Percentiles rank a stretch among this genome's conserved stretches.
Evolutionary conservation across 2,329 filamentous ascomycete species (phyloP).

Genomic region (Scedosporium apiospermum): DNA sequence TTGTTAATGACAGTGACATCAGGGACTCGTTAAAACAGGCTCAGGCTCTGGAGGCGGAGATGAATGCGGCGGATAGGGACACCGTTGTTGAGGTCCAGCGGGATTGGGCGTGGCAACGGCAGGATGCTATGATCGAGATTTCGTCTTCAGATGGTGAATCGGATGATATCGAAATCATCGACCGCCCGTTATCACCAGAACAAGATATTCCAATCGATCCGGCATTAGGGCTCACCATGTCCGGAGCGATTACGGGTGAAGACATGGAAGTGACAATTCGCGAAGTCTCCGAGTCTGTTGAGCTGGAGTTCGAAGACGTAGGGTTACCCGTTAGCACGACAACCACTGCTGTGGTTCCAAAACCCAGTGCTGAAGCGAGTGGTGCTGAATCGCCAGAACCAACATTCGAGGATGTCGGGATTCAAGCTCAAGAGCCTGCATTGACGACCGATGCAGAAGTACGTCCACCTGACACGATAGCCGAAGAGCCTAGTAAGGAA

Average conservation of each 20-base stretch:
- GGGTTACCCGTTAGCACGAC: not conserved
- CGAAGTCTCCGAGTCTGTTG: not conserved
- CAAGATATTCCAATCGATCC: not conserved
- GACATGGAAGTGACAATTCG: not conserved
- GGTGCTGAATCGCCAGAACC: not conserved
- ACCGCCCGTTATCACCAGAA: slow-evolving; percentile 16
- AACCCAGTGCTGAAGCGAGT: not conserved
- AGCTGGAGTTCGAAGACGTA: slow-evolving; percentile 7
- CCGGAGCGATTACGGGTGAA: not conserved
- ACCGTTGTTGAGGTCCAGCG: slow-evolving; percentile 47
- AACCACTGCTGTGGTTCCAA: not conserved
- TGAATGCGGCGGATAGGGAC: slow-evolving; percentile 55
- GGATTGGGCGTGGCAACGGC: slow-evolving; percentile 29
- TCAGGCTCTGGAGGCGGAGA: slow-evolving; percentile 43
- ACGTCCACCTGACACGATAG: slow-evolving; percentile 11
- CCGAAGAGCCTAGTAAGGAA: slow-evolving; percentile 6
- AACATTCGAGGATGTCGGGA: not conserved
- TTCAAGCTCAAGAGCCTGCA: not conserved
- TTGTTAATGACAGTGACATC: slow-evolving; percentile 56
- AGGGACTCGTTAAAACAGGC: slow-evolving; percentile 52
- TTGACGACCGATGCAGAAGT: not conserved
- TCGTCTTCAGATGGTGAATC: slow-evolving; percentile 51
- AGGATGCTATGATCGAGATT: slow-evolving; percentile 49
- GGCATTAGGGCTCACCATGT: not conserved
- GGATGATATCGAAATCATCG: slow-evolving; percentile 48